These are phyloP conservation scores for Pleodorina starrii DNA, from an alignment of 139 green algal species.

Conservation along the genomic window DNA sequence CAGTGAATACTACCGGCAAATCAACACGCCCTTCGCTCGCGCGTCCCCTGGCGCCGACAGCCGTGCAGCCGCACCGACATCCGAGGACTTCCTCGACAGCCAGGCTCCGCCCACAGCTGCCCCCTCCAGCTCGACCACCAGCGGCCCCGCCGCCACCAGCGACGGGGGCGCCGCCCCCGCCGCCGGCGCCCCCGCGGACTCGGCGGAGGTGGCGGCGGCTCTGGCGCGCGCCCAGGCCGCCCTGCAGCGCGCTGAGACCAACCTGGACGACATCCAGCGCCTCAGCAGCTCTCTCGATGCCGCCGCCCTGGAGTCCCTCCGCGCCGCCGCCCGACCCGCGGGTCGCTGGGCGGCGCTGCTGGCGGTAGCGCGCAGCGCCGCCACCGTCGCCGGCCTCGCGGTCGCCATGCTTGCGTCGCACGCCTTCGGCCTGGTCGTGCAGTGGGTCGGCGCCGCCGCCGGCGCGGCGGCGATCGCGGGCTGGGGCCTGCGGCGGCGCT, in stretches of 20 bases:
- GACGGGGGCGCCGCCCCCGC: too few relatives aligned
- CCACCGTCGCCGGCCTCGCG: background rate
- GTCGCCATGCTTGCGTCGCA: constrained; percentile 63
- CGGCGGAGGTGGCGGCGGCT: constrained; percentile 39
- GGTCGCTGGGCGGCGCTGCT: background rate
- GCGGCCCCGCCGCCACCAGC: too few relatives aligned
- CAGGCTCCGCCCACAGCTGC: too few relatives aligned
- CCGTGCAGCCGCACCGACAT: too few relatives aligned
- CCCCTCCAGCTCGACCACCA: too few relatives aligned
- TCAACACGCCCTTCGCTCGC: background rate
- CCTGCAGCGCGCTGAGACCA: constrained; percentile 53
- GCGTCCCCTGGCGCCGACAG: background rate
- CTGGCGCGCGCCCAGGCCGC: constrained; percentile 54
- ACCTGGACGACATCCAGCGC: constrained; percentile 57
- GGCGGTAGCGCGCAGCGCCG: background rate
- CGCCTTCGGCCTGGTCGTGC: constrained; percentile 67
- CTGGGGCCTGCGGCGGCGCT: constrained; percentile 44
- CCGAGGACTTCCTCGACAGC: too few relatives aligned
- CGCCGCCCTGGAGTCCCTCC: background rate
- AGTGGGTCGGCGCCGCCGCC: constrained; percentile 57
- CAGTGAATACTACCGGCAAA: constrained; percentile 19
- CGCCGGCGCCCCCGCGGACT: too few relatives aligned
- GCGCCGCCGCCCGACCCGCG: background rate
- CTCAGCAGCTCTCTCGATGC: constrained; percentile 19
- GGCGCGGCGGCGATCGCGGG: constrained; percentile 47